Base-by-base conservation (phyloP, 129 eudicot genomes). In the Gnaphalium uliginosum region DNA sequence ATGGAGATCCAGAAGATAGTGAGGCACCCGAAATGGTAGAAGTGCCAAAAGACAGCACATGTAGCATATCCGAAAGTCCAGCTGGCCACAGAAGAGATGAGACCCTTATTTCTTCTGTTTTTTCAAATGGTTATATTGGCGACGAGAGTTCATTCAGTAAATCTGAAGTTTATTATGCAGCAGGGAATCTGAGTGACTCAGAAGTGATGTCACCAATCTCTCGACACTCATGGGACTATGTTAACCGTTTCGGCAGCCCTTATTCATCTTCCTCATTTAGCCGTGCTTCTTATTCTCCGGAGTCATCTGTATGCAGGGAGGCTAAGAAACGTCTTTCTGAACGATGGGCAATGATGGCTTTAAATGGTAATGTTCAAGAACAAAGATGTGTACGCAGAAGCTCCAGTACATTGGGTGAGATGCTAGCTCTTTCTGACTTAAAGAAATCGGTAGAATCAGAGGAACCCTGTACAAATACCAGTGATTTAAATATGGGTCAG, bases 291-390 rank as follows among this genome's bases (percentile, higher is more conserved):
- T 87, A 79, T 86, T 91, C 99, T 56, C 94, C 96, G 0, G 95
- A 95, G 81, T 95, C 99, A 18, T 91, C 99, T 33, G 99, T 95
- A 30, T 89, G 88, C 71, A 89, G 87, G 73, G 99, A 95, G 80
- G 99, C 99, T 46, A 95, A 95, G 86, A 95, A 95, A 39, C 86
- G 97, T 39, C 88, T 95, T 14, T 95, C 99, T 70, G 99, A 95
- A 84, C 91, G 99, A 77, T 95, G 99, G 99, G 92, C 99, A 43
- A 79, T 95, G 89, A 86, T 91, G 95, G 77, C 97, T 8, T 84
- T 94, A 77, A 87, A 78, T 66, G 96, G 92, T 29, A 82, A 71
- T 82, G 83, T 66, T 78, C 87, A 76, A 75, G 99, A 91, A 64
- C 96, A 79, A 69, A 83, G 88, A 85, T 90, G 79, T 35, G 50